These are phyloP conservation scores for Pterocarpus santalinus DNA, from an alignment of 306 rosid genomes.

Conservation along the genomic window DNA sequence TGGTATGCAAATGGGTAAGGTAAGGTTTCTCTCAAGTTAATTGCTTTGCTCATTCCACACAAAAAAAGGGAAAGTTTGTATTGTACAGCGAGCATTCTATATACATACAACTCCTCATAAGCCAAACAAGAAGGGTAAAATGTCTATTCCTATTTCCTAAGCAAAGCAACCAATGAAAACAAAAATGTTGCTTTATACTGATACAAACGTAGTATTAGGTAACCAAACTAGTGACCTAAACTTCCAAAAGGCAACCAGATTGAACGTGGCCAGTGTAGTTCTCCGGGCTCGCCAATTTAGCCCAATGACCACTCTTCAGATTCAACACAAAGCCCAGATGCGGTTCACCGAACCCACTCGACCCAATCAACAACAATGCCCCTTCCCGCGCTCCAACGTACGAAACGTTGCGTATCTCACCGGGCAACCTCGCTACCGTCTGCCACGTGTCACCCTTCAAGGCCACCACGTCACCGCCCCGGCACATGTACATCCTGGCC, in stretches of 20 bases:
- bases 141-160: neutral
- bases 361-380: slow-evolving; percentile 57
- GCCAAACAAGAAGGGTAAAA: neutral
- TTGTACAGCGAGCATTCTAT: neutral
- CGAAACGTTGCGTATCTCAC: slow-evolving; percentile 54
- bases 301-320: slow-evolving; percentile 54
- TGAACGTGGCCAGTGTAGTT: slow-evolving; percentile 66
- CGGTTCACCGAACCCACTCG: slow-evolving; percentile 60
- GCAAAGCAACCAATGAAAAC: slow-evolving; percentile 21
- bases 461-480: slow-evolving; percentile 46
- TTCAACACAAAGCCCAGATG: slow-evolving; percentile 53
- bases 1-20: too few relatives aligned
- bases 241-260: slow-evolving; percentile 66
- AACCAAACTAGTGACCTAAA: slow-evolving; percentile 37
- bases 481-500: slow-evolving; percentile 56
- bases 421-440: slow-evolving; percentile 52
- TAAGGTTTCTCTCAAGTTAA: neutral
- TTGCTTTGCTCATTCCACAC: neutral
- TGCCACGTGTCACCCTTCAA: slow-evolving; percentile 49
- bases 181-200: slow-evolving; percentile 33
- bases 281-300: slow-evolving; percentile 46
- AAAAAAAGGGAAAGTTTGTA: neutral
- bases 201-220: neutral
- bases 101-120: slow-evolving; percentile 4
- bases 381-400: slow-evolving; percentile 50